phyloP scores from a whole-genome alignment of 495 filamentous ascomycete species.

The Annulohypoxylon stygium region DNA sequence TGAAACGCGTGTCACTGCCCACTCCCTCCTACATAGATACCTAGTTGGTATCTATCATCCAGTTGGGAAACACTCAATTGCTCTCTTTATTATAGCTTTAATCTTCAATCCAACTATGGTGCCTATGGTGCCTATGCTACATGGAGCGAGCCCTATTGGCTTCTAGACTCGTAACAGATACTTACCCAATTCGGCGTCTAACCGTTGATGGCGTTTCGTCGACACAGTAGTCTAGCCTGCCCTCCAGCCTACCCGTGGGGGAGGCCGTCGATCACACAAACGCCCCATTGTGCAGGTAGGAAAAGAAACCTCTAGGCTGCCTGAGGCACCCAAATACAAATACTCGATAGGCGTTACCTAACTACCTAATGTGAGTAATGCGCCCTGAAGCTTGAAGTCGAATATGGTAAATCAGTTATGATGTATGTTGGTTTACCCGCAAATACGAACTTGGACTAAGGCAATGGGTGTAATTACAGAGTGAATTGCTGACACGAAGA shows the following conservation, averaged over 20 bases:
- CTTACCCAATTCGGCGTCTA: slow-evolving; percentile 35
- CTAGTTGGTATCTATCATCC: neutral
- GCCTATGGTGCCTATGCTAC: slow-evolving; percentile 5
- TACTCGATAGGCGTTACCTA: neutral
- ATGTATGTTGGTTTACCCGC: too few relatives aligned
- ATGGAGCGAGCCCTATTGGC: slow-evolving; percentile 34
- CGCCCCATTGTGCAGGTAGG: slow-evolving; percentile 12
- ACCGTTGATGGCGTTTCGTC: slow-evolving; percentile 41
- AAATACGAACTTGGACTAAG: neutral
- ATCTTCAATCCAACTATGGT: neutral
- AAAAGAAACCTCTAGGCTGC: neutral
- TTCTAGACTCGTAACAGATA: slow-evolving; percentile 29
- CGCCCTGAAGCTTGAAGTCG: too few relatives aligned
- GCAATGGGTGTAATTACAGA: slow-evolving; percentile 14
- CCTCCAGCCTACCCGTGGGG: slow-evolving; percentile 35
- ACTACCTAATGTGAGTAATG: too few relatives aligned
- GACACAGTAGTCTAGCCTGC: slow-evolving; percentile 17
- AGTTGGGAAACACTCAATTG: slow-evolving; percentile 19
- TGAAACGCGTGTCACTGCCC: slow-evolving; percentile 13
- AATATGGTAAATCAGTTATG: too few relatives aligned
- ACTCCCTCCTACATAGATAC: neutral
- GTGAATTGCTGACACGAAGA: slow-evolving; percentile 23
- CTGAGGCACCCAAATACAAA: neutral
- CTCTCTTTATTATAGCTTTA: neutral
- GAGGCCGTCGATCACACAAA: slow-evolving; percentile 47